phyloP scores from a whole-genome alignment of 805 yeast species.

The Zygoascus biomembranicola region DNA sequence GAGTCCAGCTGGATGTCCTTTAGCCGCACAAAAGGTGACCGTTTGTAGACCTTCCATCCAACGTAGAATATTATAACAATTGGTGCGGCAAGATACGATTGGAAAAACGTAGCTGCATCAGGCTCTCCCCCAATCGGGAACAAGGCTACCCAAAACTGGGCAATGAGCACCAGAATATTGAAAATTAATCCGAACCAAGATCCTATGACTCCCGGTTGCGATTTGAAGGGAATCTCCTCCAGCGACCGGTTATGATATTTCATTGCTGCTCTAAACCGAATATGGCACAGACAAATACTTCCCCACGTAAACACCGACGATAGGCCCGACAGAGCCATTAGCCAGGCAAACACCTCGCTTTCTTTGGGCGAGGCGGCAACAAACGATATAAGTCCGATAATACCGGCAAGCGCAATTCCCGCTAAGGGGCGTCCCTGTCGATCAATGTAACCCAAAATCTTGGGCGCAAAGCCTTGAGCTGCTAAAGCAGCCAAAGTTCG shows the following conservation, averaged over 20 bases:
- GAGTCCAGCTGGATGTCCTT: slow-evolving; percentile 50
- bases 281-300: slow-evolving; percentile 55
- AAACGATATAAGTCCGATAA: slow-evolving; percentile 51
- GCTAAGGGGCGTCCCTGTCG: slow-evolving; percentile 69
- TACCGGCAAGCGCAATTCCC: slow-evolving; percentile 42
- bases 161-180: slow-evolving; percentile 49
- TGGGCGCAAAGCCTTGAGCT: slow-evolving; percentile 57
- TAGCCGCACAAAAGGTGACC: slow-evolving; percentile 37
- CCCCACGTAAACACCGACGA: slow-evolving; percentile 71
- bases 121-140: slow-evolving; percentile 50
- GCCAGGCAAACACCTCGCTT: slow-evolving; percentile 51
- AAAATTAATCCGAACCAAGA: slow-evolving; percentile 51
- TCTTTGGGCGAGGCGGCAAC: slow-evolving; percentile 49
- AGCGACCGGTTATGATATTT: slow-evolving; percentile 47
- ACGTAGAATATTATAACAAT: slow-evolving; percentile 35
- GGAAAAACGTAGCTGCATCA: slow-evolving; percentile 35
- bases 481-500: slow-evolving; percentile 63
- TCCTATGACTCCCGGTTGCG: slow-evolving; percentile 58
- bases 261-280: slow-evolving; percentile 56
- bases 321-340: slow-evolving; percentile 62
- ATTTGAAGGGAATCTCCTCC: slow-evolving; percentile 53
- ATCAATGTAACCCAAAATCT: slow-evolving; percentile 58
- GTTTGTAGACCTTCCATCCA: slow-evolving; percentile 40
- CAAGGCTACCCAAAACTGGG: slow-evolving; percentile 73
- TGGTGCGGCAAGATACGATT: slow-evolving; percentile 41